These are phyloP conservation scores for Prototheca cutis DNA, from an alignment of 163 green algal genomes.

Conservation along the genomic window DNA sequence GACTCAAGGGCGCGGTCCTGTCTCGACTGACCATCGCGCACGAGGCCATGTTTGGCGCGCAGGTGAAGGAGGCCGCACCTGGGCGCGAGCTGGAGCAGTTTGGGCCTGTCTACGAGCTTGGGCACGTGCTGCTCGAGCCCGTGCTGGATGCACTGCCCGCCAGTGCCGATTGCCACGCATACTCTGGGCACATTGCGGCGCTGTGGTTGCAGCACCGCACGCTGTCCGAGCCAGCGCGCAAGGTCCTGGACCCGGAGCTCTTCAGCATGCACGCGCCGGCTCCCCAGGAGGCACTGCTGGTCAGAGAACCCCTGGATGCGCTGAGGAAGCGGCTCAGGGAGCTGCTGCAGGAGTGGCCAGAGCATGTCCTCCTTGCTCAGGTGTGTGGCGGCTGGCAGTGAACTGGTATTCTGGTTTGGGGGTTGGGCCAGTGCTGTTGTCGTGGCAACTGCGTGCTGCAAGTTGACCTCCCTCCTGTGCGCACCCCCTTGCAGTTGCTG, in stretches of 20 bases:
- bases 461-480: too few relatives aligned
- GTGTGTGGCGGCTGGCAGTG: neutral
- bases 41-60: slow-evolving; percentile 44
- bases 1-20: neutral
- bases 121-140: too few relatives aligned
- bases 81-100: too few relatives aligned
- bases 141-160: too few relatives aligned
- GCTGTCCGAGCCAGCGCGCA: neutral
- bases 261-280: slow-evolving; percentile 38
- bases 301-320: slow-evolving; percentile 51
- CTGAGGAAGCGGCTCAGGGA: slow-evolving; percentile 39
- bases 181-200: neutral
- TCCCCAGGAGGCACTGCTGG: slow-evolving; percentile 63
- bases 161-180: neutral
- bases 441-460: neutral
- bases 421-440: too few relatives aligned
- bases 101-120: too few relatives aligned
- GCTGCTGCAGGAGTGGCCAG: slow-evolving; percentile 85
- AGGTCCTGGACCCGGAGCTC: neutral
- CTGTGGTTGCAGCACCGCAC: neutral
- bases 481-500: slow-evolving; percentile 48
- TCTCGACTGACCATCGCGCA: neutral
- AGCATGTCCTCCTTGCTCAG: slow-evolving; percentile 79
- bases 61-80: too few relatives aligned
- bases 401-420: neutral